Conservation (phyloP, 768 basidiomycete genomes). For the Cystofilobasidium bisporidii region DNA sequence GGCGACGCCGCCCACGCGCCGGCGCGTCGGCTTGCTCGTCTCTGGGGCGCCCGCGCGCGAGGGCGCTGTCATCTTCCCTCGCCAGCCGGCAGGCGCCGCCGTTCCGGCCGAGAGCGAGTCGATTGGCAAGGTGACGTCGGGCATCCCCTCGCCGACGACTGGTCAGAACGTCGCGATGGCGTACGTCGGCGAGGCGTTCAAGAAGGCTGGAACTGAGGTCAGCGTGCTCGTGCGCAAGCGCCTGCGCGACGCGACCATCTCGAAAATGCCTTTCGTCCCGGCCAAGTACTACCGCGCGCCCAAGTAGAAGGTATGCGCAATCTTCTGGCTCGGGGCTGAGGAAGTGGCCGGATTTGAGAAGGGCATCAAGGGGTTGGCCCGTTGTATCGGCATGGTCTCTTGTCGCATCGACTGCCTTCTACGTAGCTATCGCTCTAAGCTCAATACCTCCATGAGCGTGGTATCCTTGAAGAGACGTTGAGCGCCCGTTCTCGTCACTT, state of each 20-base stretch:
- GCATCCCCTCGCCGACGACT: constrained; percentile 85
- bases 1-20: constrained; percentile 65
- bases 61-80: constrained; percentile 56
- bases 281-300: constrained; percentile 55
- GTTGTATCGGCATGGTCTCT: too few relatives aligned
- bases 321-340: too few relatives aligned
- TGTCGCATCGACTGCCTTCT: too few relatives aligned
- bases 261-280: constrained; percentile 79
- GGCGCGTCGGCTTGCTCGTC: constrained; percentile 48
- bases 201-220: constrained; percentile 83
- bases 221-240: constrained; percentile 77
- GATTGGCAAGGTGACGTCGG: constrained; percentile 72
- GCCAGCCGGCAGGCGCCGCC: neutral
- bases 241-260: constrained; percentile 60
- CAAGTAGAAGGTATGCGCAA: too few relatives aligned
- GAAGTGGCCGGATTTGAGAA: too few relatives aligned
- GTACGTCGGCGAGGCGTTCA: constrained; percentile 64
- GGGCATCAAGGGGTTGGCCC: too few relatives aligned
- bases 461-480: too few relatives aligned
- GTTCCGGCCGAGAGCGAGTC: neutral
- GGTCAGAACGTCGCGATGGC: constrained; percentile 94
- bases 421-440: too few relatives aligned
- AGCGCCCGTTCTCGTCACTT: too few relatives aligned
- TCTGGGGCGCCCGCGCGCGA: constrained; percentile 44
- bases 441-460: too few relatives aligned